Conservation (phyloP, 192 early-diverging fungal species). For the Globomyces pollinis-pini region DNA sequence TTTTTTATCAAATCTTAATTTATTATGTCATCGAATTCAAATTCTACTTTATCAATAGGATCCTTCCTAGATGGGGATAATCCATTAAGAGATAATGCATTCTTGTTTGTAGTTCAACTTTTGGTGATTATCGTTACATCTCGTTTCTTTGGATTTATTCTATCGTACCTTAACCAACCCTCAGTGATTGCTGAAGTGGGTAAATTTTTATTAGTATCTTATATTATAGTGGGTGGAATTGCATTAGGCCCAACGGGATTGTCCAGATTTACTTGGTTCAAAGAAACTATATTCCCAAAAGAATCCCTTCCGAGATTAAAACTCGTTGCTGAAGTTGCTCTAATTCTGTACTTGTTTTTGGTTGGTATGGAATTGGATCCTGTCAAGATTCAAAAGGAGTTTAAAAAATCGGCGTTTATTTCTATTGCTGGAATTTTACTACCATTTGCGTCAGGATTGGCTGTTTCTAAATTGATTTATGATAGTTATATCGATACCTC, state of each 20-base stretch:
- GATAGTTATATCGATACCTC: slow-evolving; percentile 16
- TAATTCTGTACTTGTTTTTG: slow-evolving; percentile 84
- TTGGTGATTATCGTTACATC: slow-evolving; percentile 53
- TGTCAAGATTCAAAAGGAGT: slow-evolving; percentile 14
- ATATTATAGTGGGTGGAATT: slow-evolving; percentile 82
- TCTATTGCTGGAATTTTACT: slow-evolving; percentile 71
- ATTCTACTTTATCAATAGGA: not conserved
- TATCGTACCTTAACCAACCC: slow-evolving; percentile 67
- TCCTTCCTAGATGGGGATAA: slow-evolving; percentile 16
- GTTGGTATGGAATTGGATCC: slow-evolving; percentile 60
- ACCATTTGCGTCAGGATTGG: slow-evolving; percentile 74
- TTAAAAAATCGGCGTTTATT: slow-evolving; percentile 38
- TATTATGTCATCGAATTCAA: too few relatives aligned
- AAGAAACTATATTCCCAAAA: slow-evolving; percentile 62
- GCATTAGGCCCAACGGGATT: slow-evolving; percentile 81
- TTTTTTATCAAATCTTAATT: too few relatives aligned
- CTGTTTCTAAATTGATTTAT: slow-evolving; percentile 47
- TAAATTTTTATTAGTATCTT: too few relatives aligned
- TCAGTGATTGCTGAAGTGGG: slow-evolving; percentile 87
- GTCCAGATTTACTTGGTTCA: slow-evolving; percentile 64
- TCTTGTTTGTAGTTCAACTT: slow-evolving; percentile 76
- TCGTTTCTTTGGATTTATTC: slow-evolving; percentile 55
- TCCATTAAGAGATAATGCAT: slow-evolving; percentile 45
- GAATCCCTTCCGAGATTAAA: slow-evolving; percentile 62
- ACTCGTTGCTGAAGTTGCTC: slow-evolving; percentile 75